Evolutionary conservation across 2,329 filamentous ascomycete genomes (phyloP), one percentile per base, ranked within the genome.

Genomic region (Chalaropsis ovoidea): DNA sequence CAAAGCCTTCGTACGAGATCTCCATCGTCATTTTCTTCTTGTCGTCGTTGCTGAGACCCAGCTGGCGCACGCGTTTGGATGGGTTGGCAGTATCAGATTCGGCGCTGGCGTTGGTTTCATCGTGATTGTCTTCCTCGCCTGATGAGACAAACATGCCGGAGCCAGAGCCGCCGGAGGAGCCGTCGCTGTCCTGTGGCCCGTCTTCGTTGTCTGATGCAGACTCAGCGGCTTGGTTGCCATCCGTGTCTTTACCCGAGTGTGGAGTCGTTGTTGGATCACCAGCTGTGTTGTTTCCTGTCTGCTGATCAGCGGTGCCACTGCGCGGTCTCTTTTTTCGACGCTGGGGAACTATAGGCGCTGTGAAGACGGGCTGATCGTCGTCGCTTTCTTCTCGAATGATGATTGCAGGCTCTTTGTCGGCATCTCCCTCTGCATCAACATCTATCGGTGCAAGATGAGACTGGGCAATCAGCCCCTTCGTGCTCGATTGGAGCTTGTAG

Each of bases 1-100:
- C 89, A 76, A 97, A 97, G 8, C 94, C 93, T 72, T 97, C 91
- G 76, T 97, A 99, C 15, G 86, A 86, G 31, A 93, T 94, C 68
- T 88, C 86, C 78, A 96, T 83, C 22, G 82, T 84, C 70, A 95
- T 77, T 75, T 96, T 97, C 79, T 99, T 96, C 77, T 96, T 95
- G 72, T 95, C 88, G 66, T 88, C 85, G 19, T 72, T 76, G 42
- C 65, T 71, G 41, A 68, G 67, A 42, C 70, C 72, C 58, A 71
- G 72, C 45, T 77, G 77, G 72, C 74, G 73, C 43, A 73, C 75
- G 65, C 78, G 77, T 73, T 82, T 82, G 41, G 75, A 70, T 31
- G 79, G 24, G 49, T 68, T 60, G 45, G 56, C 13, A 11, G 19
- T 52, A 6, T 19, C 41, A 68, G 68, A 74, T 71, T 62, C 69